phyloP scores from a whole-genome alignment of 2,329 filamentous ascomycete species.

The Paecilomyces variotii region DNA sequence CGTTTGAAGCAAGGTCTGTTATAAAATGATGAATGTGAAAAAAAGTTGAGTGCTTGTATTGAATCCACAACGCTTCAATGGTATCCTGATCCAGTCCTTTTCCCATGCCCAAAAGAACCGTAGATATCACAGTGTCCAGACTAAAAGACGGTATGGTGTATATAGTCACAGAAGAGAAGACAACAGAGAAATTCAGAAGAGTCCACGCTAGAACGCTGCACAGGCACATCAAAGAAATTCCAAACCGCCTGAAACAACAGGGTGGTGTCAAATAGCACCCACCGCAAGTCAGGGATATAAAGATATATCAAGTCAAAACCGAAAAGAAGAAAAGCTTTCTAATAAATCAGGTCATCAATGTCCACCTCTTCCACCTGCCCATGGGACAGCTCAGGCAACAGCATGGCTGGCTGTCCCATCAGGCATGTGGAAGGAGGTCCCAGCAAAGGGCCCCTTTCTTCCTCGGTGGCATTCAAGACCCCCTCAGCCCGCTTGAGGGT shows the following conservation, averaged over 20 bases:
- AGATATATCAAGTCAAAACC: neutral
- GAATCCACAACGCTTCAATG: neutral
- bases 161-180: neutral
- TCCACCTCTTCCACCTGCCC: constrained; percentile 23
- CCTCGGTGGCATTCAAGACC: constrained; percentile 68
- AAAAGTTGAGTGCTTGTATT: constrained; percentile 5
- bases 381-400: constrained; percentile 21
- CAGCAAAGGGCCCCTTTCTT: constrained; percentile 81
- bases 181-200: neutral
- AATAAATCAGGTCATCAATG: constrained; percentile 21
- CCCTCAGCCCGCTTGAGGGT: constrained; percentile 83
- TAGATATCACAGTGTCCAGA: constrained; percentile 8
- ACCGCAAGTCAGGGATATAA: neutral
- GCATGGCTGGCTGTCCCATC: constrained; percentile 26
- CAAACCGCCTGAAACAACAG: neutral
- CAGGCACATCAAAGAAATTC: constrained; percentile 6
- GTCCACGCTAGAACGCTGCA: constrained; percentile 13
- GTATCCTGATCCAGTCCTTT: neutral
- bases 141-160: neutral
- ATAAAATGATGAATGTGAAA: constrained; percentile 8
- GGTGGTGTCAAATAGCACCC: neutral
- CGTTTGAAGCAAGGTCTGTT: neutral
- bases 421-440: constrained; percentile 18
- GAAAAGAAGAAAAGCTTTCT: constrained; percentile 16
- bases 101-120: constrained; percentile 5